Conservation (phyloP, 768 basidiomycete species). For the Tulasnella sp. region DNA sequence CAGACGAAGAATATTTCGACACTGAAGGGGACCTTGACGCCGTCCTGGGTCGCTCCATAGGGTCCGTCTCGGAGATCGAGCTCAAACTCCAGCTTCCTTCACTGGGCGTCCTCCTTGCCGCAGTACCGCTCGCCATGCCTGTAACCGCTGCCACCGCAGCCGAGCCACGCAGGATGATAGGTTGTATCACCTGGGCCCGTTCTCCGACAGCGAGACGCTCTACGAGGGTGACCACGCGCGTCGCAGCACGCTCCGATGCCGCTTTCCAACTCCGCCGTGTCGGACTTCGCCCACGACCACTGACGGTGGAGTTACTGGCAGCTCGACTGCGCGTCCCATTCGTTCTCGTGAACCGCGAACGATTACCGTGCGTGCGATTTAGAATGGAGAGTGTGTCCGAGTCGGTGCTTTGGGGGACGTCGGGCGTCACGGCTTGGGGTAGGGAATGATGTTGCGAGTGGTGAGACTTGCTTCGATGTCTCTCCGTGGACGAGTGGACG, state of each 20-base stretch:
- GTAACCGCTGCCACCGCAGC: not conserved
- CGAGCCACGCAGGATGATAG: not conserved
- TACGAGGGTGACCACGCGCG: not conserved
- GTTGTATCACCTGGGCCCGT: not conserved
- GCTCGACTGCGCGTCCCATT: not conserved
- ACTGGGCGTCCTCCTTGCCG: not conserved
- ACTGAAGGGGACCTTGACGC: not conserved
- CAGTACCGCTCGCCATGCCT: not conserved
- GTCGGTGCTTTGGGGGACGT: no score
- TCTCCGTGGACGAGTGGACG: not conserved
- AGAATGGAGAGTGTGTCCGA: no score
- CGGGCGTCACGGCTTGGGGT: no score
- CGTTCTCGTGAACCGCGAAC: no score
- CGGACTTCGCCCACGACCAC: not conserved
- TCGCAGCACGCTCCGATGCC: not conserved
- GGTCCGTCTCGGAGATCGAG: not conserved
- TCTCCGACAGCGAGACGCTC: not conserved
- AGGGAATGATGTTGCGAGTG: not conserved
- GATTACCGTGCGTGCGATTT: no score
- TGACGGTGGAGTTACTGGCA: not conserved
- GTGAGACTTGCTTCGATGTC: not conserved
- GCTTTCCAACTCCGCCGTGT: conserved; percentile 11
- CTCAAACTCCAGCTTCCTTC: not conserved
- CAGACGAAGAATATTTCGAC: not conserved
- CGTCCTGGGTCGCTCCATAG: not conserved